Evolutionary conservation across 176 grass and related monocot genomes (phyloP), one percentile per base, ranked within the genome.

Genomic region (Oryza meridionalis): DNA sequence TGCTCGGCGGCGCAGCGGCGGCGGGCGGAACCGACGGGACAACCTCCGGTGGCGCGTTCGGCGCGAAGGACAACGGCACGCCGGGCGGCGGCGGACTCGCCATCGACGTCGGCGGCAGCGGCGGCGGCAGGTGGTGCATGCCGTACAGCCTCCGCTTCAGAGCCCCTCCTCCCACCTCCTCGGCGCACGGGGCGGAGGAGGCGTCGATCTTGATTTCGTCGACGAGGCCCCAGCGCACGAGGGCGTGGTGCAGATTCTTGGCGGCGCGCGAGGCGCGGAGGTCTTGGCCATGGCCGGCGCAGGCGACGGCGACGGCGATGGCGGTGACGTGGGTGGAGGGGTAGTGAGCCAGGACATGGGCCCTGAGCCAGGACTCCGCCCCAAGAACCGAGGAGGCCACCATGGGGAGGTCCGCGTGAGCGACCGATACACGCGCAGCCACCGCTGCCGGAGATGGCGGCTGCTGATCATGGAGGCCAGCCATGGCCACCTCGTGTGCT

Each of bases 341-440:
- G 74, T 62, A 83, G 69, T 21, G 75, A 15, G 88, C 43, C 11
- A 90, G 64, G 46, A 90, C 84, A 46, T 90, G 84, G 26, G 79
- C 27, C 51, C 84, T 83, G 66, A 86, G 84, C 88, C 88, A 90
- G 46, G 73, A 59, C 53, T 90, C 88, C 4, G 88, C 88, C 32
- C 73, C 74, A 22, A 86, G 53, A n/a, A 86, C 88, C 10, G 65
- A 86, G 24, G 84, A 47, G 22, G 79, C 81, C 26, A 86, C 79
- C 73, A 75, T 31, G 64, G 74, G 24, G 47, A 86, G 73, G 44
- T 90, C 84, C 4, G 19, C 32, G 26, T 62, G 74, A 67, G 35
- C 64, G 55, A 90, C 79, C 7, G 73, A 73, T 27, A 90, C 78
- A 44, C 73, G 80, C n/a, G 22, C 88, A 66, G 45, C 33, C 25